Base-by-base conservation (phyloP, 805 yeast genomes). In the Sugiyamaella floridensis region DNA sequence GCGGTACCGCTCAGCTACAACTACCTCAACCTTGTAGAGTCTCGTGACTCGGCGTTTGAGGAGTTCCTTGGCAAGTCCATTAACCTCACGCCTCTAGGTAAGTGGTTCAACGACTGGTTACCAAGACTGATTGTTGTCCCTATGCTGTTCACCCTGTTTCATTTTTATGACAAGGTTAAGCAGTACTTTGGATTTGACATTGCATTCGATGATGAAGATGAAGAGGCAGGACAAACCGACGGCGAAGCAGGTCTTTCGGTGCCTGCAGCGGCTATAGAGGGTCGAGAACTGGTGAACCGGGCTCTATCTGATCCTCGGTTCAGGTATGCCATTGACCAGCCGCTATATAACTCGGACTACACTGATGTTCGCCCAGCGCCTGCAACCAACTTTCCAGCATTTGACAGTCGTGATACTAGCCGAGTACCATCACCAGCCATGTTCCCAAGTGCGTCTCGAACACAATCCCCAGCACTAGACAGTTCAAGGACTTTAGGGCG, bases 1-100 rank as follows among this genome's bases (percentile, higher is more conserved):
- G 86, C 95, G 0, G 82, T 88, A 11, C 96, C 96, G 10, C 72
- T 88, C 56, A 81, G 87, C 22, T 88, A 85, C 69, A 88, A 88
- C 67, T 88, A 85, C 63, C 67, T 87, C 52, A 85, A 86, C 48
- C 71, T 88, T 50, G 76, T 84, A 53, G 75, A 80, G 1, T 72
- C 77, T 16, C 70, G 83, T 26, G 71, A 67, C 20, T 71, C 78
- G 2, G 76, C 72, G 10, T 88, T 88, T 67, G 89, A 86, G 63
- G 76, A 78, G 47, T 86, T 89, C 71, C 74, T 85, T 55, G 95
- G 93, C 7, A 73, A 79, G 59, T 83, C 88, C 5, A 84, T 88
- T 63, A 84, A 86, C 60, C 69, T 87, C 57, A 83, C 90, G 10
- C 83, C 88, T 2, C 71, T 87, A 29, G 90, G 92, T 57, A 79